phyloP scores from a whole-genome alignment of 2,329 filamentous ascomycete species.

The Myriosclerotinia duriaeana region DNA sequence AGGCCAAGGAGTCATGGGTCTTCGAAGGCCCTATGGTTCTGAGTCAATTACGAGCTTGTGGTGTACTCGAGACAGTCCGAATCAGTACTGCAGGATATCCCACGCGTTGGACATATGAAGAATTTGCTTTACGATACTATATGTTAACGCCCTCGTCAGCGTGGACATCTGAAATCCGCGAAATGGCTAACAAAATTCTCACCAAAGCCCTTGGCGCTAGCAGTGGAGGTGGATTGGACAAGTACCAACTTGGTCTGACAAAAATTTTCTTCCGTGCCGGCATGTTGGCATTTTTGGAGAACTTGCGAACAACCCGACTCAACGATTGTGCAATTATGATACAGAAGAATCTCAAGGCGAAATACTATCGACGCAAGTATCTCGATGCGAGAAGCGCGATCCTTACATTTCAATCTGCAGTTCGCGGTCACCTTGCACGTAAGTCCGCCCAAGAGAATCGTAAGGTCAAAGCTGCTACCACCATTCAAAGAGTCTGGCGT shows the following conservation, averaged over 20 bases:
- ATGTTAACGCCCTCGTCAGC: slow-evolving; percentile 88
- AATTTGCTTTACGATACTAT: slow-evolving; percentile 96
- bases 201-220: slow-evolving; percentile 81
- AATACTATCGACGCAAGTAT: slow-evolving; percentile 91
- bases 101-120: slow-evolving; percentile 97
- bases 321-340: slow-evolving; percentile 97
- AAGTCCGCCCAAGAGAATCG: slow-evolving; percentile 77
- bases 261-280: slow-evolving; percentile 99
- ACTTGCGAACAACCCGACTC: slow-evolving; percentile 82
- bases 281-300: slow-evolving; percentile 97
- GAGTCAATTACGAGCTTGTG: slow-evolving; percentile 93
- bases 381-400: slow-evolving; percentile 82
- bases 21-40: slow-evolving; percentile 99
- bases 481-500: slow-evolving; percentile 93
- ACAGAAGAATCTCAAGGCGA: slow-evolving; percentile 94
- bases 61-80: slow-evolving; percentile 96
- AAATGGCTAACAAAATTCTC: slow-evolving; percentile 92
- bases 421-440: slow-evolving; percentile 75
- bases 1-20: slow-evolving; percentile 94
- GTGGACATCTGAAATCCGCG: slow-evolving; percentile 90
- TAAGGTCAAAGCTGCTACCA: slow-evolving; percentile 82
- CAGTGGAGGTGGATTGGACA: slow-evolving; percentile 74
- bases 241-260: slow-evolving; percentile 94
- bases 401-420: slow-evolving; percentile 73
- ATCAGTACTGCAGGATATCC: slow-evolving; percentile 98